Evolutionary conservation across 495 filamentous ascomycete species (phyloP).

Genomic region (Xylaria palmicola): DNA sequence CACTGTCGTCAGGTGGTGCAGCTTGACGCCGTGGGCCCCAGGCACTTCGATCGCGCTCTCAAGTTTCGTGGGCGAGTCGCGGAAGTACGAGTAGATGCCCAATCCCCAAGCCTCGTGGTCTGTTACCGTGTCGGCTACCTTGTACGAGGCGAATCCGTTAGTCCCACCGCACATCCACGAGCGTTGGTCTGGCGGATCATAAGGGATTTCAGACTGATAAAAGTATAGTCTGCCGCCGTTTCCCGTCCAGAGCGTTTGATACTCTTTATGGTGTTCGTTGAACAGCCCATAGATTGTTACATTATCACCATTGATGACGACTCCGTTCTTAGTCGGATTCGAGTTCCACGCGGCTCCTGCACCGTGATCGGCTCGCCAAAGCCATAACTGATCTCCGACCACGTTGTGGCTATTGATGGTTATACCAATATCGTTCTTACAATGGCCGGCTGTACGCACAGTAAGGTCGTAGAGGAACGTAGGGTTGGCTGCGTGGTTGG

Average conservation of each 20-base stretch:
- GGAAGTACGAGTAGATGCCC: constrained; percentile 34
- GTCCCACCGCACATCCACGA: constrained; percentile 27
- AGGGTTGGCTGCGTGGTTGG: constrained; percentile 23
- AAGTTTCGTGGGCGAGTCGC: constrained; percentile 32
- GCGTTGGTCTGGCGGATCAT: constrained; percentile 30
- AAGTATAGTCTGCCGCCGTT: constrained; percentile 32
- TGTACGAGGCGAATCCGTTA: constrained; percentile 34
- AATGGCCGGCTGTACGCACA: constrained; percentile 26
- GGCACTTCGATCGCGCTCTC: constrained; percentile 33
- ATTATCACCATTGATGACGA: constrained; percentile 31
- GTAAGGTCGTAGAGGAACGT: constrained; percentile 33
- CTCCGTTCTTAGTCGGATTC: constrained; percentile 31
- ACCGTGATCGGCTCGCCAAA: constrained; percentile 34
- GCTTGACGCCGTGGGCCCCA: constrained; percentile 20
- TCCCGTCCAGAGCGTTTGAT: constrained; percentile 35
- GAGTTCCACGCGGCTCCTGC: constrained; percentile 26
- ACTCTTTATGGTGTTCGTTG: constrained; percentile 33
- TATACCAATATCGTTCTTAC: constrained; percentile 31
- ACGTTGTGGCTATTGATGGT: constrained; percentile 30
- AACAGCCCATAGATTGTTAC: constrained; percentile 34
- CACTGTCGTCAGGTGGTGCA: constrained; percentile 31
- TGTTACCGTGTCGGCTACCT: constrained; percentile 27
- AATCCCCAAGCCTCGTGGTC: constrained; percentile 32
- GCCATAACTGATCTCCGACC: constrained; percentile 32
- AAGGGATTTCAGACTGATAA: constrained; percentile 35